phyloP scores from a whole-genome alignment of 2,329 filamentous ascomycete genomes.

The Fusarium sp. region DNA sequence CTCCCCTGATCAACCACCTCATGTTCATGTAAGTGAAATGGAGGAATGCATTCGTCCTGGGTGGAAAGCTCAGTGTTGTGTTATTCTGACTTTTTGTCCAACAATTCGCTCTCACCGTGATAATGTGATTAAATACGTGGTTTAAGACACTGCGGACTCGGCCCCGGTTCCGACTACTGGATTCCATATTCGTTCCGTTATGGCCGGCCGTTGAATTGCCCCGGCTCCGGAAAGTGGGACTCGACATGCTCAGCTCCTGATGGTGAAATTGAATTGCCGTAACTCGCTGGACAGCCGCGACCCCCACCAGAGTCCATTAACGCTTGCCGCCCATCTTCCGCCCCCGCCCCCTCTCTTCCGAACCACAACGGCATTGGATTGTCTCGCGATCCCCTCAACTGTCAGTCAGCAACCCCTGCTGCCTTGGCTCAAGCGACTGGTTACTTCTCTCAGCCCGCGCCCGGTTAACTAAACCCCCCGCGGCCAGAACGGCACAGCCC shows the following conservation, averaged over 20 bases:
- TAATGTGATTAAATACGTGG: background rate
- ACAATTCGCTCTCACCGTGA: background rate
- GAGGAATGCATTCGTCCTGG: background rate
- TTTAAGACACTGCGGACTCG: constrained; percentile 6
- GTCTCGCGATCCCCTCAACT: constrained; percentile 32
- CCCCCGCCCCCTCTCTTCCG: constrained; percentile 37
- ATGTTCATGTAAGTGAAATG: background rate
- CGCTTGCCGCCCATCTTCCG: constrained; percentile 28
- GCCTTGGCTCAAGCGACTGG: constrained; percentile 13
- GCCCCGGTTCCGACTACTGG: constrained; percentile 8
- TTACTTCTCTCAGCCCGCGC: background rate
- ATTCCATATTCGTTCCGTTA: background rate
- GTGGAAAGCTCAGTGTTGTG: background rate
- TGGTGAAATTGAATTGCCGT: constrained; percentile 17
- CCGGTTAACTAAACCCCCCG: background rate
- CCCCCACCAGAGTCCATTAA: constrained; percentile 17
- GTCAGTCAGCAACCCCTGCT: constrained; percentile 1
- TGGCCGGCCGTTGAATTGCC: constrained; percentile 19
- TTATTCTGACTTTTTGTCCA: background rate
- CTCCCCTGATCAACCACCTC: background rate
- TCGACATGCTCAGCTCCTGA: background rate
- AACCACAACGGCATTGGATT: constrained; percentile 25
- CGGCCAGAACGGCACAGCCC: constrained; percentile 22
- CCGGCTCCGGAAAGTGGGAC: constrained; percentile 3
- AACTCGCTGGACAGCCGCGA: constrained; percentile 31